Evolutionary conservation across 2,329 filamentous ascomycete species (phyloP).

Genomic region (Diaporthe citrichinensis): DNA sequence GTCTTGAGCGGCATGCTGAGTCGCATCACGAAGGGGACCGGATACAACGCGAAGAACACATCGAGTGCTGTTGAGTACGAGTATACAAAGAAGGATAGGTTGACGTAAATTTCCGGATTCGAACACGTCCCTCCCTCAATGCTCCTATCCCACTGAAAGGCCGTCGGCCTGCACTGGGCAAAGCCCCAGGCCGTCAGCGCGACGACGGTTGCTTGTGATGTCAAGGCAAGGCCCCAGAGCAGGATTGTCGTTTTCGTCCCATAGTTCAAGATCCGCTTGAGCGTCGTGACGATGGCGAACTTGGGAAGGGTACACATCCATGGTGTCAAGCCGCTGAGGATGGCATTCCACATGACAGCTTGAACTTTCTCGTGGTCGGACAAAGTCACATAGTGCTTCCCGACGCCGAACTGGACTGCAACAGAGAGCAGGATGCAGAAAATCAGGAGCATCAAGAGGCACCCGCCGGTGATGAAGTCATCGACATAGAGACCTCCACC

Average conservation of each 20-base stretch:
- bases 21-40: slow-evolving; percentile 51
- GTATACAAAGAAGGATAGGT: slow-evolving; percentile 50
- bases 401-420: slow-evolving; percentile 47
- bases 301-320: slow-evolving; percentile 54
- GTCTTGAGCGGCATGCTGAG: slow-evolving; percentile 49
- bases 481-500: slow-evolving; percentile 48
- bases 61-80: slow-evolving; percentile 50
- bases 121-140: slow-evolving; percentile 46
- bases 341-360: slow-evolving; percentile 50
- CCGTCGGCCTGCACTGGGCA: slow-evolving; percentile 48
- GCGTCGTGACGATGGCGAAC: slow-evolving; percentile 51
- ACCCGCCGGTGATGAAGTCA: slow-evolving; percentile 50
- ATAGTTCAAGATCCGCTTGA: slow-evolving; percentile 51
- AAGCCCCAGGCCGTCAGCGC: slow-evolving; percentile 51
- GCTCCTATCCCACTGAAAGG: slow-evolving; percentile 48
- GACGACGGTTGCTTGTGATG: slow-evolving; percentile 50
- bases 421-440: slow-evolving; percentile 50
- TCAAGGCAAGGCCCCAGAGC: slow-evolving; percentile 50
- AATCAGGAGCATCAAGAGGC: slow-evolving; percentile 47
- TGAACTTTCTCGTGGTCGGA: slow-evolving; percentile 30
- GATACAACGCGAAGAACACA: slow-evolving; percentile 51
- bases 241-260: slow-evolving; percentile 48
- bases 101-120: slow-evolving; percentile 43
- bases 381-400: slow-evolving; percentile 45
- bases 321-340: slow-evolving; percentile 50